phyloP scores from a whole-genome alignment of 257 asterid species.

The Solanum gandarillasii region DNA sequence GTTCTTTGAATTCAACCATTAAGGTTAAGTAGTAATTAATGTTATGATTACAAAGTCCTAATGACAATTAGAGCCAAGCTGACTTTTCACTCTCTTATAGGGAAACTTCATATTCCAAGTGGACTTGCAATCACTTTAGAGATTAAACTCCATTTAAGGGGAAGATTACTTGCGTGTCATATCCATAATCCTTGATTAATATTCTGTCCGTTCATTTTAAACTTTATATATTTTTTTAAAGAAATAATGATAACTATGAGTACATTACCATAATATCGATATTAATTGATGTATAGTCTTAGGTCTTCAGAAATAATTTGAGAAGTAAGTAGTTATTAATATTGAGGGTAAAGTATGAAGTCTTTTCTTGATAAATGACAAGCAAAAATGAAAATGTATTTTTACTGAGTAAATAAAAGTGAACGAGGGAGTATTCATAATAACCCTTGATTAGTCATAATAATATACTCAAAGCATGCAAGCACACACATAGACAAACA shows the following conservation, averaged over 20 bases:
- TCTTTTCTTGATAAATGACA: background rate
- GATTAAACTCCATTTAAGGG: slow-evolving; percentile 28
- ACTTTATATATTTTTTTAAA: background rate
- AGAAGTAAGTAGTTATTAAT: background rate
- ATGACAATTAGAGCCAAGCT: slow-evolving; percentile 22
- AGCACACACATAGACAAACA: background rate
- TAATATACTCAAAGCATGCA: background rate
- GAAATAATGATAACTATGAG: background rate
- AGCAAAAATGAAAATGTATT: background rate
- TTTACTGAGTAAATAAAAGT: background rate
- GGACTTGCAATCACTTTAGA: slow-evolving; percentile 18
- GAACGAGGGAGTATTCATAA: background rate
- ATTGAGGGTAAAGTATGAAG: background rate
- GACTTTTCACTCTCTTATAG: slow-evolving; percentile 18
- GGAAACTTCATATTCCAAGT: slow-evolving; percentile 13
- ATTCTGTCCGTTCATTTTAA: background rate
- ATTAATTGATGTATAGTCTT: background rate
- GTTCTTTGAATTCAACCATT: slow-evolving; percentile 11
- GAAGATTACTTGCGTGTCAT: slow-evolving; percentile 4
- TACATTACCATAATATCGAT: background rate
- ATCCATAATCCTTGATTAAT: background rate
- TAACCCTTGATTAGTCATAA: background rate
- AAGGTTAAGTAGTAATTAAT: slow-evolving; percentile 7
- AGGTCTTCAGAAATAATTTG: background rate
- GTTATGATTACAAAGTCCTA: slow-evolving; percentile 22